A percentile compares a stretch with the other conserved stretches of the same genome.
Conservation (phyloP, 345 rosid species). For the Gossypium sturtianum region DNA sequence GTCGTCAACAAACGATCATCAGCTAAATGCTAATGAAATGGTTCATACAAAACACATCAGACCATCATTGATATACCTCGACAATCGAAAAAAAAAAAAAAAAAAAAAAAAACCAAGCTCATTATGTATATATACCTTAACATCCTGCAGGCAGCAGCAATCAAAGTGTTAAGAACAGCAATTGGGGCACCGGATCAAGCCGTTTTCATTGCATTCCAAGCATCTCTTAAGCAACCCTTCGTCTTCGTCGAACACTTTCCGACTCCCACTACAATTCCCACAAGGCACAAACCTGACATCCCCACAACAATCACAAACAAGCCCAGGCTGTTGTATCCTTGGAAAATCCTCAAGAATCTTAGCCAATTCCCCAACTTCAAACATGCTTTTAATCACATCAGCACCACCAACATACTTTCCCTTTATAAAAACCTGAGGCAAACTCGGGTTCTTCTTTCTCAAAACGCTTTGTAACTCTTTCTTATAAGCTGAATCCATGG, state of each 20-base stretch:
- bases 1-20: slow-evolving; percentile 22
- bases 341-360: slow-evolving; percentile 69
- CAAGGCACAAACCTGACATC: slow-evolving; percentile 77
- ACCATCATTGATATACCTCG: slow-evolving; percentile 11
- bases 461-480: slow-evolving; percentile 64
- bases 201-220: slow-evolving; percentile 80
- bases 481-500: slow-evolving; percentile 80
- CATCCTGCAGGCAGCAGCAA: background rate
- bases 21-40: slow-evolving; percentile 15
- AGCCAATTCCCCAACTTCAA: slow-evolving; percentile 74
- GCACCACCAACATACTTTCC: slow-evolving; percentile 77
- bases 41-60: slow-evolving; percentile 8
- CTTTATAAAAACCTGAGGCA: slow-evolving; percentile 79
- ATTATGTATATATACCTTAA: slow-evolving; percentile 9
- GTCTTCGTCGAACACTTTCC: slow-evolving; percentile 78
- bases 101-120: background rate
- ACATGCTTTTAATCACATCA: slow-evolving; percentile 73
- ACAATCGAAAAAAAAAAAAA: background rate
- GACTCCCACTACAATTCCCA: slow-evolving; percentile 78
- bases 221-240: slow-evolving; percentile 65
- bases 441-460: slow-evolving; percentile 47
- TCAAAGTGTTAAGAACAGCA: slow-evolving; percentile 48
- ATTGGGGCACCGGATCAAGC: slow-evolving; percentile 72
- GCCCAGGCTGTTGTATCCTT: slow-evolving; percentile 47
- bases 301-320: slow-evolving; percentile 65